Evolutionary conservation across 2,329 filamentous ascomycete species (phyloP), one percentile per base, ranked within the genome.

Genomic region (Lasiodiplodia citricola): DNA sequence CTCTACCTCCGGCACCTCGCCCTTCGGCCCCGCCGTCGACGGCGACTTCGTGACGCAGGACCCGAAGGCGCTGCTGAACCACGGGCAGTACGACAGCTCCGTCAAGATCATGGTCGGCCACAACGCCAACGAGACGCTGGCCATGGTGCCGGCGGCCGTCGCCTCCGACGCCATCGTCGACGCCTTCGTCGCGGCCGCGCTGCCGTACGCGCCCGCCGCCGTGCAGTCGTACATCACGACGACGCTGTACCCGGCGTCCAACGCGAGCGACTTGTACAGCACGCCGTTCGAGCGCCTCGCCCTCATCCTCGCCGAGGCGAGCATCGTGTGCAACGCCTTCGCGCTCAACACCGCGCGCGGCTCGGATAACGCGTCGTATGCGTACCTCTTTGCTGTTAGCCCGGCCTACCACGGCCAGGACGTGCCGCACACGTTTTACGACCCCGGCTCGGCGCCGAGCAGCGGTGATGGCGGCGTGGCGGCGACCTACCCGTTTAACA

Each of bases 1-100:
- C 21, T 71, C 70, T 3, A 11, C 50, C 1, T 80, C 80, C 64
- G 13, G 8, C 21, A 4, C 4, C 3, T 60, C 25, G 2, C 79
- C 78, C 18, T 72, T 23, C 23, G 64, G 70, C 3, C 86, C 85
- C 2, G 77, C 77, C 4, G 80, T 84, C 2, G 86, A 88, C 71
- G 84, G 84, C 1, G 76, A 75, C n/a, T 86, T 86, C 71, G 81
- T 81, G 0, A 83, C 85, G 0, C 75, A 77, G 5, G 71, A 84
- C 1, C 86, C 86, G 0, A 82, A 83, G 13, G 75, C 80, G 55
- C 76, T 85, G 1, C 78, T 87, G 3, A 74, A 79, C 2, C 74
- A 80, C 54, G 84, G 83, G 0, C 73, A 78, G 25, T 87, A 80
- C 67, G 82, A 84, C 71, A 80, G 80, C 58, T 77, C 76, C 57